These are phyloP conservation scores for Jaltomata sinuosa DNA, from an alignment of 257 asterid genomes.

Conservation along the genomic window DNA sequence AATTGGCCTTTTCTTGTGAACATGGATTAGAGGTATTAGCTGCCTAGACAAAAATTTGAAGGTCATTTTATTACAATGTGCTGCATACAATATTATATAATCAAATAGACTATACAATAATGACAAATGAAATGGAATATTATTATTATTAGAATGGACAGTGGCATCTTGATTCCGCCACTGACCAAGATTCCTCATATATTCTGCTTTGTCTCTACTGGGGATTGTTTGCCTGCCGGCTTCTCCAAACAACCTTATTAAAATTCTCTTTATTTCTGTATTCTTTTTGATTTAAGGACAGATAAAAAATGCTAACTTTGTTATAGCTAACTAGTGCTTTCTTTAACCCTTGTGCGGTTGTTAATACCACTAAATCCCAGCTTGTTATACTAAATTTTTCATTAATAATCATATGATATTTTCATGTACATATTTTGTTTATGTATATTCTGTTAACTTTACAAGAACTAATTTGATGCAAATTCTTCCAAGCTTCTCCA, in stretches of 20 bases:
- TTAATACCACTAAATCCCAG: not conserved
- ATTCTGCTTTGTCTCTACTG: not conserved
- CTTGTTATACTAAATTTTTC: no score
- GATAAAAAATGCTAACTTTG: not conserved
- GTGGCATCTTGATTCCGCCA: conserved; percentile 1
- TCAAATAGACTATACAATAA: not conserved
- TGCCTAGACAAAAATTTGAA: not conserved
- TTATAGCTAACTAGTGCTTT: not conserved
- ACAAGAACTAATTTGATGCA: no score
- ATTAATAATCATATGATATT: no score
- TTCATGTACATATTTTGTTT: not conserved
- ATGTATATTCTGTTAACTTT: no score
- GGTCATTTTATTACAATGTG: not conserved
- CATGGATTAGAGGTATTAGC: not conserved
- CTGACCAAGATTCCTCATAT: not conserved
- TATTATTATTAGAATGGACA: not conserved
- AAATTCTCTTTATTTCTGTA: not conserved
- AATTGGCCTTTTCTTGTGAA: not conserved
- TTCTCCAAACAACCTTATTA: not conserved
- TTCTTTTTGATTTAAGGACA: not conserved
- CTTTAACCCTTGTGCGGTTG: not conserved
- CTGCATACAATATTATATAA: not conserved
- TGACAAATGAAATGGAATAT: not conserved
- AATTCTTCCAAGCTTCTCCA: not conserved
- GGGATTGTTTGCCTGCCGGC: not conserved